Evolutionary conservation across 768 basidiomycete genomes (phyloP), one percentile per base, ranked within the genome.

Genomic region (Fomitopsis pulvina): DNA sequence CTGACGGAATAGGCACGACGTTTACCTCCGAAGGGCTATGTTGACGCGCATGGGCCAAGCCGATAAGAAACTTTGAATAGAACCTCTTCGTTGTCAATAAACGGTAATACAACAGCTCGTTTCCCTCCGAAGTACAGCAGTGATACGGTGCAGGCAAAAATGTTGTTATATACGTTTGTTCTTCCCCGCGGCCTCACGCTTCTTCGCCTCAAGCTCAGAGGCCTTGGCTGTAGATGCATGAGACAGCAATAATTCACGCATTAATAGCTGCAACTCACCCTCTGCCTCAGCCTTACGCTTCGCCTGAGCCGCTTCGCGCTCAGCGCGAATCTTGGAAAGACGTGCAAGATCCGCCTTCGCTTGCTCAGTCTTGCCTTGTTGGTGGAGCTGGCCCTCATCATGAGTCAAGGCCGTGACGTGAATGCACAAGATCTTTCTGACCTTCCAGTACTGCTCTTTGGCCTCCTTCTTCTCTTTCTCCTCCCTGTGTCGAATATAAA

Each of bases 401-500:
- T 22, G 49, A 37, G 18, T 30, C 22, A 27, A 21, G 5, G 32
- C 9, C 27, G 39, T 14, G 2, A 32, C 34, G 11, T 7, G 14
- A 30, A 11, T 16, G 16, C 14, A 22, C 11, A 6, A 29, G 11
- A 10, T 28, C 25, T 48, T 7, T 54, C 71, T 1, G 24, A 88
- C 86, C 79, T 94, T 91, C 83, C 84, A 84, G 65, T 95, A 95
- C 22, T 78, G 73, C 24, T 92, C 90, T 62, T 89, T 80, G 1
- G 92, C 89, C 1, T 92, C 92, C 59, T 87, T 77, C 71, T 92
- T 93, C 68, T 94, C 92, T 63, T 93, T 92, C 62, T 83, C 84
- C 63, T 96, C 94, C 56, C 93, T 93, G 53, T 2, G 18, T 18
- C n/a, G 2, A 26, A 22, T 3, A 22, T 48, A 41, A 42, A 44